These are phyloP conservation scores for Colletotrichum sp. DNA, from an alignment of 2,329 filamentous ascomycete species.

Conservation along the genomic window DNA sequence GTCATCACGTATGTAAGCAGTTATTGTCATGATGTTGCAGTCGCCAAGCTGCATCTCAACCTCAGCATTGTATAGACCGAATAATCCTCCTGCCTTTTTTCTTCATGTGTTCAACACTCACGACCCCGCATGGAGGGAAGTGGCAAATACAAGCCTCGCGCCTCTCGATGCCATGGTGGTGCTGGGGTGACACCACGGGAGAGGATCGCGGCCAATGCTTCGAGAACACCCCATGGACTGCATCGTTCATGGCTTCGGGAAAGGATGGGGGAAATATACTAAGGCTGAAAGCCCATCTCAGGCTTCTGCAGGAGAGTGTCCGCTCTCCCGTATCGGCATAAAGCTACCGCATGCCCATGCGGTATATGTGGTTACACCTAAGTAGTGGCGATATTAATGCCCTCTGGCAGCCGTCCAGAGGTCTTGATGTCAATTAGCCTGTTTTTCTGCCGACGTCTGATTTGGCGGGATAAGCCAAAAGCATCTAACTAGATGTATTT, in stretches of 20 bases:
- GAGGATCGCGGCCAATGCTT: background rate
- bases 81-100: background rate
- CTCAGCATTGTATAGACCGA: background rate
- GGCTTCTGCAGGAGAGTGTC: background rate
- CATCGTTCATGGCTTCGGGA: background rate
- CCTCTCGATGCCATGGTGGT: background rate
- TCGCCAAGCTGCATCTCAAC: background rate
- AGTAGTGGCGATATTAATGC: too few relatives aligned
- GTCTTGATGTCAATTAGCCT: background rate
- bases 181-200: background rate
- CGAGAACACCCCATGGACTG: too few relatives aligned
- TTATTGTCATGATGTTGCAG: background rate
- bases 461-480: background rate
- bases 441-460: accelerated
- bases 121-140: accelerated
- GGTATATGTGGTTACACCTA: too few relatives aligned
- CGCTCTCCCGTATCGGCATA: too few relatives aligned
- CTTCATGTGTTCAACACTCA: background rate
- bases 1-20: background rate
- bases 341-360: too few relatives aligned
- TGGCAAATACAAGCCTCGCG: background rate
- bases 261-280: background rate
- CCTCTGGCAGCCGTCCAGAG: too few relatives aligned
- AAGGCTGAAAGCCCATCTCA: background rate
- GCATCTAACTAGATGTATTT: background rate